Base-by-base conservation (phyloP, 305 asterid species). In the Fraxinus angustifolia region DNA sequence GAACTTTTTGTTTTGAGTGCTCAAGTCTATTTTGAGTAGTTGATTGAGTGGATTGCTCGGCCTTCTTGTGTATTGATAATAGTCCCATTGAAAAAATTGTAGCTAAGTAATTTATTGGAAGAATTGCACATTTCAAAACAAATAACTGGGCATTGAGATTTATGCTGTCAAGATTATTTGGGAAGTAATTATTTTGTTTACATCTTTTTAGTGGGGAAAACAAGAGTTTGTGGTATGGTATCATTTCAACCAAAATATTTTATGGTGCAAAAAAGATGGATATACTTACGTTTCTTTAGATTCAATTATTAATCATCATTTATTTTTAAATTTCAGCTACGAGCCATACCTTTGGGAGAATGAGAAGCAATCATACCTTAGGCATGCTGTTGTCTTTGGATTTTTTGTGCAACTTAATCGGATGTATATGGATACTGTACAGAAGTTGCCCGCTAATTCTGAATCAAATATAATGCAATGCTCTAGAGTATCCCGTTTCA, bases 341-440 rank as follows among this genome's bases (percentile, higher is more conserved):
- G 99, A 96, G 89, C 97, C 99, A 40, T 94, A 92, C 87, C 92
- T 96, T n/a, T 90, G 97, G 99, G 97, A 93, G 90, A 96, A 93
- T 83, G 97, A 89, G 92, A 93, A 88, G 87, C 98, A 91, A 87
- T 90, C 98, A 70, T 96, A 90, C 87, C 92, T 94, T 62, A 88
- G 97, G 89, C 99, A 96, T 83, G 95, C 96, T 71, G 98, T 96
- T 75, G 96, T 94, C 81, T 93, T 91, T 82, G 99, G 99, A 34
- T 93, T 94, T 84, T 94, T 96, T 88, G 99, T 96, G 87, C 99
- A 94, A 88, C 98, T 96, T 83, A 92, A 89, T 86, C 90, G 97
- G 85, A 85, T 89, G 84, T 90, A 94, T 84, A 90, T 87, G 82
- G 96, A 93, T 85, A 85, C 91, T 30, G 82, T 88, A 16, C 98